phyloP scores from a whole-genome alignment of 768 basidiomycete species.

The Serendipita sp. region DNA sequence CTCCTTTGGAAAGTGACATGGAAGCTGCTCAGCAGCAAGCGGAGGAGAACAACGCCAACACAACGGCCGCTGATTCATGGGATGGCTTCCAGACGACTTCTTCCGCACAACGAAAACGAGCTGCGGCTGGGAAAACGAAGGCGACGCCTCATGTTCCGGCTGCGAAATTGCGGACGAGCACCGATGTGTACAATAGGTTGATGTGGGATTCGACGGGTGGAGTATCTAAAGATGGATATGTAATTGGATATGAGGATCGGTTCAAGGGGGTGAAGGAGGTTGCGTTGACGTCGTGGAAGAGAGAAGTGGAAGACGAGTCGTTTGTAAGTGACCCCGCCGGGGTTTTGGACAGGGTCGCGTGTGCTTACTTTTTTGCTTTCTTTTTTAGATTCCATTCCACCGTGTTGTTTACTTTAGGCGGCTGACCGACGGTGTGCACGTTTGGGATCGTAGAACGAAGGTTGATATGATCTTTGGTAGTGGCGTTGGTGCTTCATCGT shows the following conservation, averaged over 20 bases:
- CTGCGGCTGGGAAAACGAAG: neutral
- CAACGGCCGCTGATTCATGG: neutral
- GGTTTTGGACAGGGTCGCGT: neutral
- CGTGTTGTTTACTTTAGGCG: constrained; percentile 16
- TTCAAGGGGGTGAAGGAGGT: constrained; percentile 16
- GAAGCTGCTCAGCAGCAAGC: neutral
- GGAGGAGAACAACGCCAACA: neutral
- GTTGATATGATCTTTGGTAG: constrained; percentile 17
- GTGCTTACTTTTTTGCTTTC: neutral
- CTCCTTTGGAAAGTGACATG: neutral
- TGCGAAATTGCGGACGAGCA: constrained; percentile 14
- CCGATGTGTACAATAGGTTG: constrained; percentile 16
- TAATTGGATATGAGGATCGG: constrained; percentile 18
- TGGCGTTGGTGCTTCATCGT: constrained; percentile 8
- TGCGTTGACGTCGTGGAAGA: constrained; percentile 14
- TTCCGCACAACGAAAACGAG: neutral
- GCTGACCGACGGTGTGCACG: constrained; percentile 10
- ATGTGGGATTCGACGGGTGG: constrained; percentile 15
- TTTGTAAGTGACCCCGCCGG: constrained; percentile 13
- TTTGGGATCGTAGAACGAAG: constrained; percentile 16
- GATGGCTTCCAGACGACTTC: neutral
- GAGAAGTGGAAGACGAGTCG: constrained; percentile 17
- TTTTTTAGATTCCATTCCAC: constrained; percentile 16
- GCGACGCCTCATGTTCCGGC: constrained; percentile 10
- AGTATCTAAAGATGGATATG: constrained; percentile 11